Base-by-base conservation (phyloP, 306 rosid genomes). In the Arachis stenosperma region DNA sequence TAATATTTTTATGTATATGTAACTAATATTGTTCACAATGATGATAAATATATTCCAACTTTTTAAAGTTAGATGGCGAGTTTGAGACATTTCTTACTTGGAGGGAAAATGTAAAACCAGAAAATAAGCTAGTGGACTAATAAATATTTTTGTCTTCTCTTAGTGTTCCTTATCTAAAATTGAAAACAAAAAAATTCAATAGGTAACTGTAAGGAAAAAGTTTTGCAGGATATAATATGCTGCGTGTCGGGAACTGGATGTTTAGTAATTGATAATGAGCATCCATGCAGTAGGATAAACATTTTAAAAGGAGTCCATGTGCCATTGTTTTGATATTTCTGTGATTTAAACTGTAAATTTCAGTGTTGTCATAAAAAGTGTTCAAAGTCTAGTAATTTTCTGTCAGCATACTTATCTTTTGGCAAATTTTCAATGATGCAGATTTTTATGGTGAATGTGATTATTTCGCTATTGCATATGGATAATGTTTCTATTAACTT, bases 401-500 rank as follows among this genome's bases (percentile, higher is more conserved):
- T 75, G 36, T 78, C 12, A 13, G 55, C 40, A 9, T 74, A 66
- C 76, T 65, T 54, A 64, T 59, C 51, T 52, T 50, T 55, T n/a
- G 22, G 47, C 15, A n/a, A 33, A 6, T 76, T 61, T 84, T 65
- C 39, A 12, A 77, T 79, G 52, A 46, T 78, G 83, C 84, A 94
- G 98, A 85, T 94, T 70, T 87, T 89, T 81, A 86, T 91, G 95
- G 96, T 88, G 83, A 91, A 88, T 81, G 79, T 85, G 70, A 76
- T 86, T 70, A 82, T 94, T 69, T 94, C 98, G 29, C 88, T 89
- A 65, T 76, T 94, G 82, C 97, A 89, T 82, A 91, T 94, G 95
- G 90, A 88, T 79, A 91, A 85, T 83, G 84, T 86, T 71, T 89
- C 97, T 73, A 86, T 86, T 67, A 85, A 85, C 81, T 77, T 79